These are phyloP conservation scores for Hymenotorrendiella dingleyae DNA, from an alignment of 2,329 filamentous ascomycete species.

Conservation along the genomic window DNA sequence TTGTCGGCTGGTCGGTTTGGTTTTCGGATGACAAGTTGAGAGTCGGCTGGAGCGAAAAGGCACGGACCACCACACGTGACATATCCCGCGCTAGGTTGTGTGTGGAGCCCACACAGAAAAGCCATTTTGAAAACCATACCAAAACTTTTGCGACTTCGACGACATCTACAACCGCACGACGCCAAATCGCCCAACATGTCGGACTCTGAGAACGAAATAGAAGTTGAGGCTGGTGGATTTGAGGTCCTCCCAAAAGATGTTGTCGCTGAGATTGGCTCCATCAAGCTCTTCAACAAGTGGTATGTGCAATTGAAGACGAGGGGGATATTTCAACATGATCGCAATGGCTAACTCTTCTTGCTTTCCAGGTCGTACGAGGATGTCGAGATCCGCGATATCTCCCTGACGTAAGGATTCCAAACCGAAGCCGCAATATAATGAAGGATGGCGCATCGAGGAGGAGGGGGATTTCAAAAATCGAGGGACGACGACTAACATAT, in stretches of 20 bases:
- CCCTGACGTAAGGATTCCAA: conserved; percentile 78
- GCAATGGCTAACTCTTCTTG: conserved; percentile 26
- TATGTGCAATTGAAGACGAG: conserved; percentile 7
- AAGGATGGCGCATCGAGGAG: neutral
- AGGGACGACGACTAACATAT: conserved; percentile 26
- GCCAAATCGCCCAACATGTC: conserved; percentile 10
- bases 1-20: no score
- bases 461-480: neutral
- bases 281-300: conserved; percentile 98
- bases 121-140: no score
- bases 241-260: conserved; percentile 86
- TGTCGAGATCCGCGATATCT: conserved; percentile 99
- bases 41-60: no score
- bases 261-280: conserved; percentile 77
- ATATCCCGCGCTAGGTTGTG: no score
- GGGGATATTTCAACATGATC: conserved; percentile 3
- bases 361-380: conserved; percentile 98
- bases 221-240: conserved; percentile 5
- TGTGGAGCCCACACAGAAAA: no score
- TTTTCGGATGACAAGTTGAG: no score
- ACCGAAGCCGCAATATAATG: conserved; percentile 20
- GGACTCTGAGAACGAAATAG: conserved; percentile 9
- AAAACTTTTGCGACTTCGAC: no score
- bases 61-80: no score
- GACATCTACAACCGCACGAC: no score